A percentile compares a stretch with the other conserved stretches of the same genome.
These are phyloP conservation scores for Elsinoe perseae DNA, from an alignment of 2,329 filamentous ascomycete species.

Conservation along the genomic window DNA sequence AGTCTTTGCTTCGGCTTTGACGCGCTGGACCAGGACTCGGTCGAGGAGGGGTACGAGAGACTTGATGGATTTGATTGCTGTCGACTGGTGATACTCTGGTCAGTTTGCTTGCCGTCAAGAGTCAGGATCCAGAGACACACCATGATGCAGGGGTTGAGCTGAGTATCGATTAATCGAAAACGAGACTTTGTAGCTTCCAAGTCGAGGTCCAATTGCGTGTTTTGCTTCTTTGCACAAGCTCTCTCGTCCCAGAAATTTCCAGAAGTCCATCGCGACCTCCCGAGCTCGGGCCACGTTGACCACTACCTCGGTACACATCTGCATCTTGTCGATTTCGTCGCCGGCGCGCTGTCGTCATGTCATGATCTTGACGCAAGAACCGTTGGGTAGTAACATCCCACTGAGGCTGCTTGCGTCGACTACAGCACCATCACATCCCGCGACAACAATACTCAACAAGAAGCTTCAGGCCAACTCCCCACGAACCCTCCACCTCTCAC, in stretches of 20 bases:
- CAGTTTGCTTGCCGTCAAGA: neutral
- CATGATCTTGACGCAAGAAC: neutral
- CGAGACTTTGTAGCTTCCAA: too few relatives aligned
- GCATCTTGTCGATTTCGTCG: neutral
- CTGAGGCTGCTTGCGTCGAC: neutral
- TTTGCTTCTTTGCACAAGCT: neutral
- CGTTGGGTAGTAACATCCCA: neutral
- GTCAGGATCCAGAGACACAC: neutral
- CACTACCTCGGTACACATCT: neutral
- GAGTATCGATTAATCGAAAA: slow-evolving; percentile 4
- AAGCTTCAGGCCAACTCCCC: slow-evolving; percentile 32
- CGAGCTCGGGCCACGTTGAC: slow-evolving; percentile 12
- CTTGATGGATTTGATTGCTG: slow-evolving; percentile 87
- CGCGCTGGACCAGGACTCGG: slow-evolving; percentile 93
- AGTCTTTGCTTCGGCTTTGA: slow-evolving; percentile 96
- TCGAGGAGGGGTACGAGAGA: slow-evolving; percentile 91
- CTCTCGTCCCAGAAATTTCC: slow-evolving; percentile 15
- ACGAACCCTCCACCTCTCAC: slow-evolving; percentile 40
- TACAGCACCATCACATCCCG: neutral
- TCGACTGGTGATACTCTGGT: slow-evolving; percentile 23
- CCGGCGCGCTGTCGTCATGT: neutral
- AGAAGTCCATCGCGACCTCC: slow-evolving; percentile 15
- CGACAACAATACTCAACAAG: slow-evolving; percentile 2
- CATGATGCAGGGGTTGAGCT: neutral
- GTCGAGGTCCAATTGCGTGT: neutral